A percentile compares a stretch with the other conserved stretches of the same genome.
These are phyloP conservation scores for Lachnellula hyalina DNA, from an alignment of 2,329 filamentous ascomycete species.

Conservation along the genomic window DNA sequence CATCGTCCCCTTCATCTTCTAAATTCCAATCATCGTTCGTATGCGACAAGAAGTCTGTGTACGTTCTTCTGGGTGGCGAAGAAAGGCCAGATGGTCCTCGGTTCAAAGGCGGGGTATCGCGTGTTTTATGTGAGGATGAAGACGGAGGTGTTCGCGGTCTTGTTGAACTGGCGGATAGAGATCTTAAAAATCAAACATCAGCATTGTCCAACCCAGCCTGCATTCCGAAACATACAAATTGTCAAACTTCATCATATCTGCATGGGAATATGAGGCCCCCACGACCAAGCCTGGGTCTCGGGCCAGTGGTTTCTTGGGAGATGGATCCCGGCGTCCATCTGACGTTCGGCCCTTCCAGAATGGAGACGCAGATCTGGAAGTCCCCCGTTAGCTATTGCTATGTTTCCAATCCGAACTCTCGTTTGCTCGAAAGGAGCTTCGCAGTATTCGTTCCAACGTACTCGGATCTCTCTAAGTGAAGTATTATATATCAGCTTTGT, in stretches of 20 bases:
- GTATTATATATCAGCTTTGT: conserved; percentile 14
- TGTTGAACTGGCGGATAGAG: conserved; percentile 52
- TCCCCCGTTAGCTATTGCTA: conserved; percentile 15
- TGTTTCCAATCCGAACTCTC: background rate
- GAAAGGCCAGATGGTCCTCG: conserved; percentile 46
- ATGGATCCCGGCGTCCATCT: conserved; percentile 50
- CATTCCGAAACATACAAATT: conserved; percentile 53
- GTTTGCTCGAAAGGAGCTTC: background rate
- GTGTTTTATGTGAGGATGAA: conserved; percentile 48
- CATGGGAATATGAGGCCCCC: conserved; percentile 92
- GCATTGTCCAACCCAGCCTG: conserved; percentile 1
- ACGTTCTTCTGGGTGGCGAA: conserved; percentile 66
- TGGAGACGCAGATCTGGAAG: conserved; percentile 70
- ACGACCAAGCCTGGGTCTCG: conserved; percentile 71
- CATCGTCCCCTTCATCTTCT: conserved; percentile 62
- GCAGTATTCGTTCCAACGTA: conserved; percentile 36
- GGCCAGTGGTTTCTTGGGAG: conserved; percentile 44
- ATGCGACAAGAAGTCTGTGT: conserved; percentile 75
- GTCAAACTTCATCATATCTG: conserved; percentile 87
- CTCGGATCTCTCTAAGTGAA: conserved; percentile 54
- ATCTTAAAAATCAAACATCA: conserved; percentile 39
- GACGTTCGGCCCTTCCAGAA: conserved; percentile 70
- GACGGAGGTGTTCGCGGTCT: conserved; percentile 73
- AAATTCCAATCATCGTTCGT: conserved; percentile 79
- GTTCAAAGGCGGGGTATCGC: conserved; percentile 51